A percentile compares a stretch with the other conserved stretches of the same genome.
Evolutionary conservation across 2,329 filamentous ascomycete genomes (phyloP).

Genomic region (Celoporthe dispersa): DNA sequence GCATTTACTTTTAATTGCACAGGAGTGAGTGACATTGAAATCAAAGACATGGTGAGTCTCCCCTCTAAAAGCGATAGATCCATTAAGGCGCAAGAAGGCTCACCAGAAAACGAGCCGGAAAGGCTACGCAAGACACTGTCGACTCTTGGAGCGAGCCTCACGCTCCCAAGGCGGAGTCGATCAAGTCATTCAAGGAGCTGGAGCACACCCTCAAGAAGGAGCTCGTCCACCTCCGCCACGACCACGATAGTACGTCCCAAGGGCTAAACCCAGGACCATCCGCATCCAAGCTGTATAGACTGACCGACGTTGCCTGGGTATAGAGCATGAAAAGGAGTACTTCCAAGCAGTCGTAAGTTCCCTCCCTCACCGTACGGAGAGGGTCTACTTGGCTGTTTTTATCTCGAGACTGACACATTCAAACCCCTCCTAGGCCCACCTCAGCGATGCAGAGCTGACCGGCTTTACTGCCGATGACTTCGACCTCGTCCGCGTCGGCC

Average conservation of each 20-base stretch:
- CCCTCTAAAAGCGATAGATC: too few species aligned
- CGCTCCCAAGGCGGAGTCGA: constrained; percentile 53
- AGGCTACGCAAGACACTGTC: constrained; percentile 59
- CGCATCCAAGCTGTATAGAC: constrained; percentile 15
- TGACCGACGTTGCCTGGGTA: background rate
- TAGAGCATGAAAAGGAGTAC: constrained; percentile 60
- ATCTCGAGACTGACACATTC: background rate
- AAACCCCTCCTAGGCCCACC: constrained; percentile 33
- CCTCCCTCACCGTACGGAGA: too few species aligned
- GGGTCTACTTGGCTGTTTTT: background rate
- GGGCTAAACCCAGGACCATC: background rate
- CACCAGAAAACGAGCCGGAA: background rate
- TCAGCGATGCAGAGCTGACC: constrained; percentile 45
- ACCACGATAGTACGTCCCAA: constrained; percentile 46
- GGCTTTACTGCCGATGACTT: constrained; percentile 46
- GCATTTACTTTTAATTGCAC: background rate
- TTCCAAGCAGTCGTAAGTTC: constrained; percentile 52
- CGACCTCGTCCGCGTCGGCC: constrained; percentile 48
- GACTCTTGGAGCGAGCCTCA: constrained; percentile 51
- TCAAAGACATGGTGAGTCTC: constrained; percentile 21
- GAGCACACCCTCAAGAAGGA: constrained; percentile 55
- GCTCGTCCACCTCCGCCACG: constrained; percentile 53
- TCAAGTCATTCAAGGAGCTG: constrained; percentile 54
- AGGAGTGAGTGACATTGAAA: background rate
- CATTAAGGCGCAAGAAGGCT: constrained; percentile 3